phyloP scores from a whole-genome alignment of 495 filamentous ascomycete species.

The Trichoderma parareesei region DNA sequence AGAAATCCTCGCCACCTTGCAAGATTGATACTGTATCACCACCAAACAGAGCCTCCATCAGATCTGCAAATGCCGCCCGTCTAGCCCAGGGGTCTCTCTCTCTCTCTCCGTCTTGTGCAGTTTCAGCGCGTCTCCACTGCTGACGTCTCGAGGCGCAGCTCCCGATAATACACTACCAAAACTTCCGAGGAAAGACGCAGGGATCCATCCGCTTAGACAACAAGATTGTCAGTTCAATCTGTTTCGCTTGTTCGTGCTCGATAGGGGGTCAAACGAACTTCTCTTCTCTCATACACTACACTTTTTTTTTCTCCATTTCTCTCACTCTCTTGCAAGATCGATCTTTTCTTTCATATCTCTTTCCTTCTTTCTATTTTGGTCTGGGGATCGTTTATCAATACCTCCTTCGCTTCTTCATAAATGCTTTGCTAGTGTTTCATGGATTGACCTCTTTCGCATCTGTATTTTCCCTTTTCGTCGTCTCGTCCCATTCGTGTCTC shows the following conservation, averaged over 20 bases:
- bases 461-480: neutral
- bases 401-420: neutral
- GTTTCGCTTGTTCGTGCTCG: neutral
- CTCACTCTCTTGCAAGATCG: neutral
- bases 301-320: neutral
- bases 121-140: slow-evolving; percentile 8
- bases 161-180: neutral
- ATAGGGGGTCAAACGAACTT: neutral
- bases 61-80: neutral
- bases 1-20: too few species aligned
- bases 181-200: neutral
- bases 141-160: slow-evolving; percentile 9
- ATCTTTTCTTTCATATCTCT: neutral
- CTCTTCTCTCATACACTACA: neutral
- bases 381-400: neutral
- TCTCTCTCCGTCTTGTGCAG: neutral
- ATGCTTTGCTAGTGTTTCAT: neutral
- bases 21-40: too few species aligned
- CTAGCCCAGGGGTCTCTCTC: neutral
- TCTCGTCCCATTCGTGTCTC: neutral
- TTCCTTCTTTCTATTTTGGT: neutral
- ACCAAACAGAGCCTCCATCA: neutral
- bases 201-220: neutral
- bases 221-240: neutral
- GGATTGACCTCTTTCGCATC: neutral